Conservation (phyloP, 768 basidiomycete genomes). For the Galerina marginata region DNA sequence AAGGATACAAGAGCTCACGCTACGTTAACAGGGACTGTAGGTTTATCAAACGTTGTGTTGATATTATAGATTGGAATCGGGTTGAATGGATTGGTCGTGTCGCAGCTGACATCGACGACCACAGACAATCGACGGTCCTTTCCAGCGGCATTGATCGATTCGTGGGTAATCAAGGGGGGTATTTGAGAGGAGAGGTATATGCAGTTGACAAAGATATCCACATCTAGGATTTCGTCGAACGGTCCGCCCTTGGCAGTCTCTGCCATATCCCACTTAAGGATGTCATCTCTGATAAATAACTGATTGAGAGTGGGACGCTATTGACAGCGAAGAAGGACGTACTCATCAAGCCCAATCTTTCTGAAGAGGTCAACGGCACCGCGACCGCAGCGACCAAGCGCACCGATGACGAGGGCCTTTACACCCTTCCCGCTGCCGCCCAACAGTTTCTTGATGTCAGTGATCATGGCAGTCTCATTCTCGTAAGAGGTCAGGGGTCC, state of each 20-base stretch:
- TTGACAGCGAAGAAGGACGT: slow-evolving; percentile 35
- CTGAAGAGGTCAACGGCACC: slow-evolving; percentile 95
- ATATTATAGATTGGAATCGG: slow-evolving; percentile 94
- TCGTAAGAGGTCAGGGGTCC: slow-evolving; percentile 79
- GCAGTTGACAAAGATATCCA: slow-evolving; percentile 99
- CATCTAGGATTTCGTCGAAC: slow-evolving; percentile 92
- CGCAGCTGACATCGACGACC: slow-evolving; percentile 97
- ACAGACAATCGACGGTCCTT: slow-evolving; percentile 69
- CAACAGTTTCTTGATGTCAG: slow-evolving; percentile 66
- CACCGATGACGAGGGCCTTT: slow-evolving; percentile 93
- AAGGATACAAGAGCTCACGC: slow-evolving; percentile 54
- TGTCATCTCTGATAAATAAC: slow-evolving; percentile 70
- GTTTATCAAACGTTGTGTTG: slow-evolving; percentile 93
- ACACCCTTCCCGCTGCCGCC: slow-evolving; percentile 74
- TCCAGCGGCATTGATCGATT: slow-evolving; percentile 75
- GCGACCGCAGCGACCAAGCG: slow-evolving; percentile 91
- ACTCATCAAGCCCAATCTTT: slow-evolving; percentile 96
- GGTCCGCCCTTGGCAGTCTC: slow-evolving; percentile 98
- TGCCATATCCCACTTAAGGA: slow-evolving; percentile 96
- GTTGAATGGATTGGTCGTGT: slow-evolving; percentile 98
- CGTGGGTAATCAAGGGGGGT: slow-evolving; percentile 78
- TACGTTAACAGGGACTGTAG: slow-evolving; percentile 86
- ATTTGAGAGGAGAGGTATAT: slow-evolving; percentile 92
- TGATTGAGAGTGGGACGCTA: slow-evolving; percentile 10
- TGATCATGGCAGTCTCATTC: slow-evolving; percentile 87